Conservation (phyloP, 495 filamentous ascomycete species). For the Penicillium cataractarum region DNA sequence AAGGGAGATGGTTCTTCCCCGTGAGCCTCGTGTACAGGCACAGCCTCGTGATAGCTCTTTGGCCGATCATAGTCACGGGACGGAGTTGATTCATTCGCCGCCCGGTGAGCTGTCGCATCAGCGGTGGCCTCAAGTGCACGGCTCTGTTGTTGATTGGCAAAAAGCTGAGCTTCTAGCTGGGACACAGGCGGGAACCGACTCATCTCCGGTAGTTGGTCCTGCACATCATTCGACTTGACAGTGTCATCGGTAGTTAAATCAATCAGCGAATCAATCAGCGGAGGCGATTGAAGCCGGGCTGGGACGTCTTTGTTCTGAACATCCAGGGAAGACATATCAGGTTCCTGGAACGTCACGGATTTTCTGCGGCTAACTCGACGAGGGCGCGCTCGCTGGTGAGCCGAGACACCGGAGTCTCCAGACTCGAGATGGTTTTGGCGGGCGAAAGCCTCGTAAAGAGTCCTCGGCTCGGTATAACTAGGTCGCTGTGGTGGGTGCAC, state of each 20-base stretch:
- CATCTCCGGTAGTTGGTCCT: constrained; percentile 28
- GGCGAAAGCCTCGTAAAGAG: constrained; percentile 1
- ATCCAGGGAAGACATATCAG: neutral
- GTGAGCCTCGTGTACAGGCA: neutral
- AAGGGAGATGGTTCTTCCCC: neutral
- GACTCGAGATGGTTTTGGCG: neutral
- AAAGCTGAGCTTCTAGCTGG: constrained; percentile 45
- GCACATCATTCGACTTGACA: constrained; percentile 8
- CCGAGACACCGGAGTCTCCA: neutral
- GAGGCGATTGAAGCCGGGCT: constrained; percentile 7
- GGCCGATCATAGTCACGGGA: neutral
- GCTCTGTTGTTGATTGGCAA: constrained; percentile 29
- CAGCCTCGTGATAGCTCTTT: neutral
- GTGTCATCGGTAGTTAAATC: constrained; percentile 27
- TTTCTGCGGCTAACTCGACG: constrained; percentile 18
- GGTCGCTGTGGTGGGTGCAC: constrained; percentile 14
- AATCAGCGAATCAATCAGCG: constrained; percentile 28
- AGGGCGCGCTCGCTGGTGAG: neutral
- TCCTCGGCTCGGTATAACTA: neutral
- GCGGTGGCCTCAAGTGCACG: neutral
- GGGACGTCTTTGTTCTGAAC: neutral
- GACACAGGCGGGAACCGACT: constrained; percentile 50
- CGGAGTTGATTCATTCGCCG: neutral
- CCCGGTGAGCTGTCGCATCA: neutral
- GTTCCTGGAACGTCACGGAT: constrained; percentile 26